Evolutionary conservation across 192 early-diverging fungal species (phyloP), one percentile per base, ranked within the genome.

Genomic region (Podila verticillata): DNA sequence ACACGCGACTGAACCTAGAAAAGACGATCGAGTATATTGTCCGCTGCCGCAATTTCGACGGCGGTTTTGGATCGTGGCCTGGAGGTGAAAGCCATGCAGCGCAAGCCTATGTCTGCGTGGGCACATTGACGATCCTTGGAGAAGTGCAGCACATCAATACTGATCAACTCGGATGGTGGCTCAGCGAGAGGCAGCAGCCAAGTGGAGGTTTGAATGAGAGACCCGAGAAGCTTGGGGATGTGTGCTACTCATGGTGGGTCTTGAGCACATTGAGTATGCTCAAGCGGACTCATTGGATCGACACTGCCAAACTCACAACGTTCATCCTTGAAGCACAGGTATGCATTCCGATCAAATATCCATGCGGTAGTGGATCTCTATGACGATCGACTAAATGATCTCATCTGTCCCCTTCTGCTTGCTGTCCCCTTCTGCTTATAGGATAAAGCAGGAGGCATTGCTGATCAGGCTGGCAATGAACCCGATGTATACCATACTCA

Each of bases 231-330:
- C 84, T 98, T 20, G 95, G 93, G 60, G 97, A 99, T 81, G 96
- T 95, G 6, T 99, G 97, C 75, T 99, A 99, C 75, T 98, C 97
- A 35, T 99, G 97, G 97, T 99, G 97, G 97, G 96, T 97, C 0
- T 73, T 98, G 48, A 96, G 96, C 12, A 89, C 94, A 30, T 84
- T 99, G 5, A 84, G 91, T 26, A 95, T 97, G 26, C 73, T 99
- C 57, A 92, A 87, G 24, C 82, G 93, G 1, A 49, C 90, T 0
- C 91, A 96, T 68, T 99, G 98, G 98, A 95, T 98, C 57, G 88
- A 96, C 56, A 73, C 84, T 24, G 83, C 89, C 19, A 91, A 90
- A 56, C 85, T 99, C 26, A 86, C 85, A 0, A 70, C 63, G 9
- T 99, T 98, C 85, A 96, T 98, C 61, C 82, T 98, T 13, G 72